Evolutionary conservation across 306 rosid genomes (phyloP).

Genomic region (Dryas drummondii): DNA sequence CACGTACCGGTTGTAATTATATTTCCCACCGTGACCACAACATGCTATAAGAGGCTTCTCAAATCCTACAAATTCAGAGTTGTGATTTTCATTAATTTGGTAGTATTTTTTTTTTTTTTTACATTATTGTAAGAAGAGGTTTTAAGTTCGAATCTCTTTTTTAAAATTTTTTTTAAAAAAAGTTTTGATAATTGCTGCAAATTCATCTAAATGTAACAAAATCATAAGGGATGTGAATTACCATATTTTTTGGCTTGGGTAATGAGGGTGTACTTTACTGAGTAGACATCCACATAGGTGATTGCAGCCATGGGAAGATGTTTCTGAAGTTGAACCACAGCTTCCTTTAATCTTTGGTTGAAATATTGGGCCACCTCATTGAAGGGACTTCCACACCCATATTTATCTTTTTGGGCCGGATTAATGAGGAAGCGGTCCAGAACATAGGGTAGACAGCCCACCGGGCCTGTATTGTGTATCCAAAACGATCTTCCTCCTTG

Average conservation of each 20-base stretch:
- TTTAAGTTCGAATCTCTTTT: no score
- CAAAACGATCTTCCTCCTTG: conserved; percentile 43
- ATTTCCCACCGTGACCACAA: conserved; percentile 85
- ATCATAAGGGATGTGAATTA: conserved; percentile 10
- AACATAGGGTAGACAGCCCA: conserved; percentile 41
- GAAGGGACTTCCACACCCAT: conserved; percentile 56
- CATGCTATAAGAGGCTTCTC: conserved; percentile 63
- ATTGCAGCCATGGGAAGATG: conserved; percentile 64
- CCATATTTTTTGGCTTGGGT: conserved; percentile 54
- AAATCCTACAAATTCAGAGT: conserved; percentile 52
- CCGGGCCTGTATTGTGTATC: conserved; percentile 51
- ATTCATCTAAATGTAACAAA: not conserved
- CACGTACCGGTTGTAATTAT: conserved; percentile 47
- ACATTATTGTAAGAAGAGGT: no score
- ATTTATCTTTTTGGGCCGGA: conserved; percentile 42
- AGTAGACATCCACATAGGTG: conserved; percentile 76
- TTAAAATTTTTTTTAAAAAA: no score
- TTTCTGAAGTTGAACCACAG: conserved; percentile 43
- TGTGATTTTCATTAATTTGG: not conserved
- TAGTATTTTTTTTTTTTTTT: no score
- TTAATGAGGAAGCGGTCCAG: conserved; percentile 28
- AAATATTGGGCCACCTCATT: conserved; percentile 66
- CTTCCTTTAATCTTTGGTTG: conserved; percentile 40
- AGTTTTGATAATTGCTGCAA: no score
- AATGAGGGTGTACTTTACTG: conserved; percentile 63